Base-by-base conservation (phyloP, 1,284 basidiomycete genomes). In the Cutaneotrichosporon dermatis region DNA sequence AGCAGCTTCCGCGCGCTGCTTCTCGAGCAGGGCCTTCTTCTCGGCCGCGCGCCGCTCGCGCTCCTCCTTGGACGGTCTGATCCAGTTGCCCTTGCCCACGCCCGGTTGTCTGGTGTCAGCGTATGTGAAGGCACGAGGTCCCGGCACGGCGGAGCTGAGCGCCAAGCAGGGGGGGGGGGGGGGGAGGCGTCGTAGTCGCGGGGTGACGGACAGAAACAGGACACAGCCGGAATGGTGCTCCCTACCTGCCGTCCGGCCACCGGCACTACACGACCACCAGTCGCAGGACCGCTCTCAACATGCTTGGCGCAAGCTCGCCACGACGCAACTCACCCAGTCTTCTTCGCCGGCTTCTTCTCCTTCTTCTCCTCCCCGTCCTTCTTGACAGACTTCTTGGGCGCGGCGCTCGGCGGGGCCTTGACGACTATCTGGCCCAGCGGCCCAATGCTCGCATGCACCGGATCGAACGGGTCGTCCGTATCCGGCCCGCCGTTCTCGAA, bases 11-110 rank as follows among this genome's bases (percentile, higher is more conserved):
- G 37, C 50, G 16, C 50, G 39, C 25, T 61, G 55, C 36, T 58
- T 57, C 41, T 66, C 68, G 9, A 67, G 61, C 33, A 45, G 54
- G 33, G 68, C 68, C 58, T 63, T 67, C 55, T 75, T 72, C 58
- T 69, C 70, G 0, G 66, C 71, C 5, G 68, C 66, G 15, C 62
- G 57, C 35, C 66, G 62, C 15, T 69, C 66, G 35, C 65, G 59
- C 54, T 72, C 73, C 52, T 76, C 73, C 58, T 77, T 77, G n/a
- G 72, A 66, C 16, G 75, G 75, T 9, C 75, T 69, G 40, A 73
- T 69, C 75, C 75, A 77, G 62, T 77, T 77, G 34, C 75, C 75
- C 61, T 76, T 77, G 13, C 75, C 75, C 8, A 75, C 70, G 15
- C 75, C 75, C 0, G 68, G 67, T 63, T 69, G 66, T n/a, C 68